Conservation (phyloP, 2,329 filamentous ascomycete species). For the Harringtonia aguacate region DNA sequence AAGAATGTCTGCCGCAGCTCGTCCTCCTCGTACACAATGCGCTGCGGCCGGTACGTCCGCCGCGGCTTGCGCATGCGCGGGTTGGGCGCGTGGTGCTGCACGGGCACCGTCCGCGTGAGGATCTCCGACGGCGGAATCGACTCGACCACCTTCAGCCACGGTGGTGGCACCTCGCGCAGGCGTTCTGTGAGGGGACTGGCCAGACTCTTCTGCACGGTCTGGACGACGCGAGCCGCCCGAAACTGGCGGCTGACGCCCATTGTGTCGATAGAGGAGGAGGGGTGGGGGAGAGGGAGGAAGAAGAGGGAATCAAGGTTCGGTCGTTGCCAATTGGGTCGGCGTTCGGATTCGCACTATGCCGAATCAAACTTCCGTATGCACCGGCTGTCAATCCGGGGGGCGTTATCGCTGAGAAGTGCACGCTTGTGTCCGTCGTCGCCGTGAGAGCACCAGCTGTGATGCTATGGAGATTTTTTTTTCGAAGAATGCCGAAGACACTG, state of each 20-base stretch:
- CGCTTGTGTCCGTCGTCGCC: no score
- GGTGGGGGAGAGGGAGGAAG: background rate
- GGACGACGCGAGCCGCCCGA: conserved; percentile 30
- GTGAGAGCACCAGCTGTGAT: no score
- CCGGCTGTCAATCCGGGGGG: no score
- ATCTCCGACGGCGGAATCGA: conserved; percentile 48
- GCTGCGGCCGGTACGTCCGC: conserved; percentile 69
- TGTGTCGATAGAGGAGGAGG: background rate
- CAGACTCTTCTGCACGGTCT: conserved; percentile 26
- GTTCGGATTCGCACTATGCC: no score
- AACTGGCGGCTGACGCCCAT: conserved; percentile 22
- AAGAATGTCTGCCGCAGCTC: conserved; percentile 72
- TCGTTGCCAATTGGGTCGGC: background rate
- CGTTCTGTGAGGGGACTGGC: conserved; percentile 20
- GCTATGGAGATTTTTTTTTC: background rate
- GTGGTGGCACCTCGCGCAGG: conserved; percentile 21
- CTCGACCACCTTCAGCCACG: conserved; percentile 42
- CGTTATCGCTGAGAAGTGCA: no score
- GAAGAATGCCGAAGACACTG: background rate
- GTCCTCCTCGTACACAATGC: conserved; percentile 76
- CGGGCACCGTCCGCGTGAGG: conserved; percentile 40
- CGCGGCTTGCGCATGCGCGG: conserved; percentile 53
- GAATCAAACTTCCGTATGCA: no score
- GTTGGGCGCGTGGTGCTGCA: conserved; percentile 29
- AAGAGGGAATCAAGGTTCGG: background rate